phyloP scores from a whole-genome alignment of 306 rosid species.

The Nissolia schottii region DNA sequence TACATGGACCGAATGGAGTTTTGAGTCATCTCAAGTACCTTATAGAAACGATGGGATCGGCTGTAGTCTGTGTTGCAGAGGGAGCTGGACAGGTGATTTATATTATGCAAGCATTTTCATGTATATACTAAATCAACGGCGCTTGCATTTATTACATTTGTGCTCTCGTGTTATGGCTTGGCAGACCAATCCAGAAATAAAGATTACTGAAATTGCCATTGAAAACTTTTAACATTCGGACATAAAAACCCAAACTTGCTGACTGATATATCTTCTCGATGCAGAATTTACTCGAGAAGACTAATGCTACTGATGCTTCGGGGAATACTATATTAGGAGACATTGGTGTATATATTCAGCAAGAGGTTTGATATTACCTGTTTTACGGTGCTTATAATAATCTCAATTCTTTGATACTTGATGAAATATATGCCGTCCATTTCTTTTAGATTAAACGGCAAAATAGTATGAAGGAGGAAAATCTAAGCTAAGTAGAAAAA shows the following conservation, averaged over 20 bases:
- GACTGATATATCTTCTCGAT: constrained; percentile 22
- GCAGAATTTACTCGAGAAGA: constrained; percentile 80
- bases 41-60: constrained; percentile 86
- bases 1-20: constrained; percentile 88
- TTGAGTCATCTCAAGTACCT: constrained; percentile 83
- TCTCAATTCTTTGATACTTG: constrained; percentile 11
- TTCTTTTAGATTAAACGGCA: background rate
- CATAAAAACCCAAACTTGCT: constrained; percentile 9
- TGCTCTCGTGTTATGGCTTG: background rate
- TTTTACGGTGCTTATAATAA: constrained; percentile 2
- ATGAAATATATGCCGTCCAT: background rate
- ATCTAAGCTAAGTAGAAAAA: too few species aligned
- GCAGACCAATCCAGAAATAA: background rate
- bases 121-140: background rate
- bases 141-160: background rate
- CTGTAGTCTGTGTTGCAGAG: constrained; percentile 91
- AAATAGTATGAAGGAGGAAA: too few species aligned
- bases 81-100: constrained; percentile 93
- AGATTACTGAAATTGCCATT: background rate
- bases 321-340: constrained; percentile 74
- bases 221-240: background rate
- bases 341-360: constrained; percentile 80
- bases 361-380: constrained; percentile 63
- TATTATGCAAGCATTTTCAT: background rate
- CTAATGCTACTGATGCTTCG: constrained; percentile 90